These are phyloP conservation scores for Chalara sp. DNA, from an alignment of 2,329 filamentous ascomycete genomes.

Conservation along the genomic window DNA sequence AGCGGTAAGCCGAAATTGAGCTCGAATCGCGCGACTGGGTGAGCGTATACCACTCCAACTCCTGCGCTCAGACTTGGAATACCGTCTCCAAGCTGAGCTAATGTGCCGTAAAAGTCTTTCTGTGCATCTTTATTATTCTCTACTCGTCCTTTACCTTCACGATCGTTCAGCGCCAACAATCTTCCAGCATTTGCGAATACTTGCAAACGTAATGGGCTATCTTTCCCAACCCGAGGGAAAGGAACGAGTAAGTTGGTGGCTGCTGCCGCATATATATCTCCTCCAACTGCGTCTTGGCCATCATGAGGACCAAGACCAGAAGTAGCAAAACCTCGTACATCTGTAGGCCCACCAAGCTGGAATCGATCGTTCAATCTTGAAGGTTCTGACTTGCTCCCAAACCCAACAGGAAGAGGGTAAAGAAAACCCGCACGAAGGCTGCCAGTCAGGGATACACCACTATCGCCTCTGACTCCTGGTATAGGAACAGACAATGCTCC, in stretches of 20 bases:
- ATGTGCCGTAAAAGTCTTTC: conserved; percentile 43
- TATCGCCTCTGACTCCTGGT: conserved; percentile 60
- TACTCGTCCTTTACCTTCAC: conserved; percentile 26
- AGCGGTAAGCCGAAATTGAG: conserved; percentile 90
- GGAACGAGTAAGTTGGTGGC: conserved; percentile 82
- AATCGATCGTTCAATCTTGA: conserved; percentile 93
- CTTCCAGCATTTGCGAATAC: conserved; percentile 87
- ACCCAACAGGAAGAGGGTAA: conserved; percentile 69
- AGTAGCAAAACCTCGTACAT: conserved; percentile 88
- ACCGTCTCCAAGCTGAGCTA: conserved; percentile 66
- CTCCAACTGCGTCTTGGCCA: conserved; percentile 77
- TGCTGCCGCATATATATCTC: conserved; percentile 85
- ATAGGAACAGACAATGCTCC: conserved; percentile 68
- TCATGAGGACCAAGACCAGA: conserved; percentile 86
- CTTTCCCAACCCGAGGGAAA: conserved; percentile 71
- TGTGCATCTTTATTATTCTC: conserved; percentile 21
- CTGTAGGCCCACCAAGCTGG: conserved; percentile 86
- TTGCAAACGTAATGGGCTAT: conserved; percentile 81
- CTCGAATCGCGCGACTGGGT: conserved; percentile 89
- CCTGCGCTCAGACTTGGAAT: conserved; percentile 82
- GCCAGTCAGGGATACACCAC: conserved; percentile 75
- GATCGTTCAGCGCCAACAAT: conserved; percentile 65
- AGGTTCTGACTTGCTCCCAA: conserved; percentile 45
- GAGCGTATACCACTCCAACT: conserved; percentile 87
- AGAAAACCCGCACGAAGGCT: conserved; percentile 77